These are phyloP conservation scores for Cladosporium sp. DNA, from an alignment of 2,329 filamentous ascomycete genomes.

Conservation along the genomic window DNA sequence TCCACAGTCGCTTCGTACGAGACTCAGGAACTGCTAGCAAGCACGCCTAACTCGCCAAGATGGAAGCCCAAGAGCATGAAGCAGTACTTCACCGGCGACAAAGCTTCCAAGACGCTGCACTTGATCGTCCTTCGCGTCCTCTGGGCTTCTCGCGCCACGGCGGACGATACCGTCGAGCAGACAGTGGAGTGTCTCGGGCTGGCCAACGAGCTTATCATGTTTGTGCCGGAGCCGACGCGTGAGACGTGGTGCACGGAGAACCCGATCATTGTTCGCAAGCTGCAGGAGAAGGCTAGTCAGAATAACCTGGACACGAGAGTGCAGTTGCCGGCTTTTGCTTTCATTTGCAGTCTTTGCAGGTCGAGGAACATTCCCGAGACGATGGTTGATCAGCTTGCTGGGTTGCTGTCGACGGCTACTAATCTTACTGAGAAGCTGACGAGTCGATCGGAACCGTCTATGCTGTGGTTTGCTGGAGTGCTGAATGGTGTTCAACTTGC, in stretches of 20 bases:
- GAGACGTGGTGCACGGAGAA: slow-evolving; percentile 38
- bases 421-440: slow-evolving; percentile 9
- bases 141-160: slow-evolving; percentile 28
- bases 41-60: slow-evolving; percentile 30
- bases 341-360: slow-evolving; percentile 24
- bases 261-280: slow-evolving; percentile 34
- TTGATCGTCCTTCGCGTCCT: slow-evolving; percentile 38
- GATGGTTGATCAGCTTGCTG: slow-evolving; percentile 9
- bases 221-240: slow-evolving; percentile 32
- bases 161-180: slow-evolving; percentile 23
- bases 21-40: slow-evolving; percentile 36
- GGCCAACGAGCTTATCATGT: slow-evolving; percentile 35
- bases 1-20: slow-evolving; percentile 24
- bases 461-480: slow-evolving; percentile 5
- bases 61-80: slow-evolving; percentile 38
- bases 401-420: background rate
- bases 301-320: slow-evolving; percentile 26
- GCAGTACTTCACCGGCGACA: slow-evolving; percentile 38
- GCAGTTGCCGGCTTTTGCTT: slow-evolving; percentile 32
- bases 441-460: background rate
- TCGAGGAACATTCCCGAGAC: slow-evolving; percentile 13
- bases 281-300: slow-evolving; percentile 38
- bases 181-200: slow-evolving; percentile 31
- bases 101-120: slow-evolving; percentile 39
- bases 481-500: slow-evolving; percentile 17